Percentiles rank a stretch among this genome's conserved stretches.
Conservation (phyloP, 129 eudicot species). For the Chrysanthemum lavandulifolium region DNA sequence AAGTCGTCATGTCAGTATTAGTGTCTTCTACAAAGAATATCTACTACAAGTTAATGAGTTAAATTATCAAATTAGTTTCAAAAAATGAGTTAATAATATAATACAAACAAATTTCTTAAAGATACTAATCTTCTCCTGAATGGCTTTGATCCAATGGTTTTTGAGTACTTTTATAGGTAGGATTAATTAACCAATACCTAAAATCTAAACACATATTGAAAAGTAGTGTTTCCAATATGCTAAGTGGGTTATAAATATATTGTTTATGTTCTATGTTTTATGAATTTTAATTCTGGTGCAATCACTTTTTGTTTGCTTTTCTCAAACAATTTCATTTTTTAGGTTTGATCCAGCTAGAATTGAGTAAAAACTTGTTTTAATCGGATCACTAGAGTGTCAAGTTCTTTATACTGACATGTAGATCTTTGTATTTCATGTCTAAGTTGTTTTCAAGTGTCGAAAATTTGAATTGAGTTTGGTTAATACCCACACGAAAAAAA, state of each 20-base stretch:
- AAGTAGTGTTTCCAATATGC: constrained; percentile 18
- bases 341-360: not conserved
- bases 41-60: too few species aligned
- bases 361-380: not conserved
- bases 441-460: too few species aligned
- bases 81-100: too few species aligned
- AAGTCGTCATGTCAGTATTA: too few species aligned
- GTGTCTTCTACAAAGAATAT: too few species aligned
- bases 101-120: too few species aligned
- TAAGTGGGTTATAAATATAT: constrained; percentile 4
- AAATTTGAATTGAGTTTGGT: too few species aligned
- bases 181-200: constrained; percentile 6
- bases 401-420: not conserved
- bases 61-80: too few species aligned
- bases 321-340: constrained; percentile 12
- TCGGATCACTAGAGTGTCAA: not conserved
- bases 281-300: constrained; percentile 10
- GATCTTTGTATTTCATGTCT: not conserved
- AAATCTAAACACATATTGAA: constrained; percentile 3
- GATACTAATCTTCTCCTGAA: too few species aligned
- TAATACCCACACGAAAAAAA: too few species aligned
- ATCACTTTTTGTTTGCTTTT: constrained; percentile 19
- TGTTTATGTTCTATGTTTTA: not conserved
- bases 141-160: too few species aligned
- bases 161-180: constrained; percentile 8